Evolutionary conservation across 345 rosid species (phyloP).

Genomic region (Citrus sp.): DNA sequence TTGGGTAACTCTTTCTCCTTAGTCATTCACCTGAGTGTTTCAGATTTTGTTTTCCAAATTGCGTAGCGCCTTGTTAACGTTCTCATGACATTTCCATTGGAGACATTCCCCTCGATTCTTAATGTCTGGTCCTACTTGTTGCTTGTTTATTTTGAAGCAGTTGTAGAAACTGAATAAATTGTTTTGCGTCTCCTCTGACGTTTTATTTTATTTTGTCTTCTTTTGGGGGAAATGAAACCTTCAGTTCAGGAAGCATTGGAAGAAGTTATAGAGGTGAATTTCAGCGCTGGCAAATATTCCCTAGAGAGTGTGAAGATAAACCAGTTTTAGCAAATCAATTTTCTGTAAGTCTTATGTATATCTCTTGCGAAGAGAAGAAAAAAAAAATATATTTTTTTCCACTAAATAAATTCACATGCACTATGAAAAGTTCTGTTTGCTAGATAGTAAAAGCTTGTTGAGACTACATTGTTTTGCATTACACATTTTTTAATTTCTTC

Average conservation of each 20-base stretch:
- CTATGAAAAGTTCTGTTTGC: not conserved
- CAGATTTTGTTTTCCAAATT: not conserved
- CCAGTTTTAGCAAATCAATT: slow-evolving; percentile 87
- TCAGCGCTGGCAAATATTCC: slow-evolving; percentile 79
- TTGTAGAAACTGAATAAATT: not conserved
- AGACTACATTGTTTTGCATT: not conserved
- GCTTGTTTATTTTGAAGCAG: not conserved
- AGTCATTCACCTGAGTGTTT: not conserved
- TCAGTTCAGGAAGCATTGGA: slow-evolving; percentile 91
- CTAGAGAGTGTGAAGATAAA: slow-evolving; percentile 66
- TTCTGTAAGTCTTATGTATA: slow-evolving; percentile 67
- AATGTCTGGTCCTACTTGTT: not conserved
- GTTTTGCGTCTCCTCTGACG: not conserved
- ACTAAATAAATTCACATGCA: not conserved
- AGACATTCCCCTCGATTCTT: not conserved
- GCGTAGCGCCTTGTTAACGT: not conserved
- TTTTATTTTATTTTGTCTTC: not conserved
- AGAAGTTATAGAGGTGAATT: slow-evolving; percentile 91
- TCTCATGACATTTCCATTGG: not conserved
- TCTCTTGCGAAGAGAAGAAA: not conserved
- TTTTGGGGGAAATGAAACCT: not conserved
- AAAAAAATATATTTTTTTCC: not conserved
- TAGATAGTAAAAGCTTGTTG: not conserved
- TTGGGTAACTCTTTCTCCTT: slow-evolving; percentile 55
- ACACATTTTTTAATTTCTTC: not conserved